Base-by-base conservation (phyloP, 495 filamentous ascomycete species). In the Neurospora sp. region DNA sequence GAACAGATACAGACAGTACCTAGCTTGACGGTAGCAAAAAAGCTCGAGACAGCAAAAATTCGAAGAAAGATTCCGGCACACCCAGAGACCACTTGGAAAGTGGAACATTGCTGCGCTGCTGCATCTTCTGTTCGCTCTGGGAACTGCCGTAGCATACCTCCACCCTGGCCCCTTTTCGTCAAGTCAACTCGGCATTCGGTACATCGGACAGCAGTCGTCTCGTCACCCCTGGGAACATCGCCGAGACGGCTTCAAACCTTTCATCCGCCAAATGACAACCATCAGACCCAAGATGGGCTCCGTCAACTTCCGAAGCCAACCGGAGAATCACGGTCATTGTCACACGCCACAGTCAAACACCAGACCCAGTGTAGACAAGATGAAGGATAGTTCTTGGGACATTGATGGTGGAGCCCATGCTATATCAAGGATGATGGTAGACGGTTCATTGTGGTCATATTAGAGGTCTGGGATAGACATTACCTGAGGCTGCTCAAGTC, bases 21-120 rank as follows among this genome's bases (percentile, higher is more conserved):
- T 88, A 88, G 87, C 87, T 87, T 87, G 79, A 85, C 85, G 85
- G 87, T 88, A 88, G 87, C 85, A 87, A 61, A 61, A 86, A 84
- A 82, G 83, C 82, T 82, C 81, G 82, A 85, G 83, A 82, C 80
- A 84, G 80, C 78, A 82, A 82, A 80, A 82, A 79, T 78, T 59
- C 53, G 84, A 75, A 81, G 74, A 78, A 74, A 74, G 44, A 80
- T 71, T 78, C 79, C 77, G 78, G 74, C 79, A 78, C 76, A 76
- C 53, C 53, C 53, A 75, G 69, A 75, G 73, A 75, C 75, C 75
- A 71, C 76, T 78, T 75, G 80, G 53, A 35, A 31, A 61, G 53
- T 61, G 53, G 53, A 61, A 61, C 74, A 74, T 72, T 69, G 73
- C 75, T 76, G 75, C 77, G 75, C 79, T 81, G 78, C 79, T 80